A percentile compares a stretch with the other conserved stretches of the same genome.
Evolutionary conservation across 352 stramenopile genomes (phyloP).

Genomic region (Aphanomyces cochlioides): DNA sequence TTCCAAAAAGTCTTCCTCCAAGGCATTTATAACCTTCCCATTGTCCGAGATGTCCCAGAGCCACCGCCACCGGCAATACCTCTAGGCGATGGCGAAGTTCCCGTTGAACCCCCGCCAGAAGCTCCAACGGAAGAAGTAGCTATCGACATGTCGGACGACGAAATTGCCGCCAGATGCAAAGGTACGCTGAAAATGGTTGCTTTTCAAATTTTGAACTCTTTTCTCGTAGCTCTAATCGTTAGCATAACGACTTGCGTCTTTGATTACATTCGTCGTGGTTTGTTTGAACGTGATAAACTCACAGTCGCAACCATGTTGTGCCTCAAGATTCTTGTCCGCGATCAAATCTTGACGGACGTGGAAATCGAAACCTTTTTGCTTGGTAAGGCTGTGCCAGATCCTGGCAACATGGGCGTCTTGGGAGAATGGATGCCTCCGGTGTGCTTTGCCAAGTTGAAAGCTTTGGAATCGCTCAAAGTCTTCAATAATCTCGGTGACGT

Average conservation of each 20-base stretch:
- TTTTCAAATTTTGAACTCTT: not conserved
- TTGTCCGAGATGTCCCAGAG: conserved; percentile 39
- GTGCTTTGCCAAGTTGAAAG: conserved; percentile 93
- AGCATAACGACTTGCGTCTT: conserved; percentile 94
- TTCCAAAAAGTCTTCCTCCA: conserved; percentile 96
- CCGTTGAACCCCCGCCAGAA: conserved; percentile 32
- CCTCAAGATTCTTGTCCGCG: conserved; percentile 91
- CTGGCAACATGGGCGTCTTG: conserved; percentile 90
- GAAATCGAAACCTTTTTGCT: conserved; percentile 93
- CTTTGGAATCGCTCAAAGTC: conserved; percentile 87
- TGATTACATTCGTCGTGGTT: conserved; percentile 92
- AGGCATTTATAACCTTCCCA: conserved; percentile 89
- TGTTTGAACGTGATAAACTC: conserved; percentile 95
- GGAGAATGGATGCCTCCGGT: conserved; percentile 88
- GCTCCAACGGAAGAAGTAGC: conserved; percentile 31
- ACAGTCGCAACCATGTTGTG: conserved; percentile 93
- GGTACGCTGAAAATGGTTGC: conserved; percentile 1
- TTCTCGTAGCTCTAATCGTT: conserved; percentile 75
- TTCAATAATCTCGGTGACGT: conserved; percentile 92
- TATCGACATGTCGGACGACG: conserved; percentile 83
- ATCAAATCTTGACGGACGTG: conserved; percentile 68
- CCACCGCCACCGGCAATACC: not conserved
- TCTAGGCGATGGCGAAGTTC: conserved; percentile 30
- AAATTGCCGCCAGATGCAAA: conserved; percentile 73
- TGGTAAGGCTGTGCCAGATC: conserved; percentile 77